Conservation (phyloP, 805 yeast species). For the Cyberlindnera samutprakarnensis region DNA sequence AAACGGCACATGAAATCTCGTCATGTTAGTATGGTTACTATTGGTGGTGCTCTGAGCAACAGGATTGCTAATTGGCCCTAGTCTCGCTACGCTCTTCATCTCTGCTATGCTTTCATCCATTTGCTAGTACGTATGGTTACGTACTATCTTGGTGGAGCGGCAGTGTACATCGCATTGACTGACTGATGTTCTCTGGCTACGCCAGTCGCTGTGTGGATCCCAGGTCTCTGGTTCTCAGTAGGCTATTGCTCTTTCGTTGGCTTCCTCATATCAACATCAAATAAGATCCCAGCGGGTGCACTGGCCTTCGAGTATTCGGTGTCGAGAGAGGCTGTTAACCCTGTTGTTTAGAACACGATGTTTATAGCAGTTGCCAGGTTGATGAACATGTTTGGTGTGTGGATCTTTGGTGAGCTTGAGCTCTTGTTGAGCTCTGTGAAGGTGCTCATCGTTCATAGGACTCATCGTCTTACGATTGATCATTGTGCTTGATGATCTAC, state of each 20-base stretch:
- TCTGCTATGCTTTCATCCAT: slow-evolving; percentile 69
- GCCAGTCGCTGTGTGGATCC: slow-evolving; percentile 36
- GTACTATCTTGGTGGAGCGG: slow-evolving; percentile 63
- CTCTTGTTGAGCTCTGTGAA: slow-evolving; percentile 40
- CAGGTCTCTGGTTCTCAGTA: slow-evolving; percentile 22
- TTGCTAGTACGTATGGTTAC: slow-evolving; percentile 59
- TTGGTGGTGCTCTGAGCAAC: slow-evolving; percentile 72
- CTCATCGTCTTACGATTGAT: slow-evolving; percentile 41
- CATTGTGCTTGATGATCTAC: slow-evolving; percentile 74
- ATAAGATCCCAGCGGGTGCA: slow-evolving; percentile 54
- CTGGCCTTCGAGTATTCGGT: slow-evolving; percentile 44
- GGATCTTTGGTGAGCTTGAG: slow-evolving; percentile 52
- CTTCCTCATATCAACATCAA: slow-evolving; percentile 21
- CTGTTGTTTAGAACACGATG: slow-evolving; percentile 56
- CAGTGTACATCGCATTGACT: slow-evolving; percentile 56
- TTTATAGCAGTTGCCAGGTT: slow-evolving; percentile 29
- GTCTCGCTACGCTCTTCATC: slow-evolving; percentile 49
- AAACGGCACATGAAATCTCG: slow-evolving; percentile 37
- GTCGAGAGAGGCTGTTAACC: slow-evolving; percentile 30
- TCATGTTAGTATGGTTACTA: slow-evolving; percentile 55
- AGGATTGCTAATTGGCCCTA: slow-evolving; percentile 62
- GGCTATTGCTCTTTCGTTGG: slow-evolving; percentile 23
- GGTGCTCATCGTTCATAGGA: slow-evolving; percentile 38
- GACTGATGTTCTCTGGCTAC: slow-evolving; percentile 62
- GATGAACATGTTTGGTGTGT: slow-evolving; percentile 46